Percentiles rank a stretch among this genome's conserved stretches.
Evolutionary conservation across 169 alveolate species (phyloP).

Genomic region (Eimeria sp.): DNA sequence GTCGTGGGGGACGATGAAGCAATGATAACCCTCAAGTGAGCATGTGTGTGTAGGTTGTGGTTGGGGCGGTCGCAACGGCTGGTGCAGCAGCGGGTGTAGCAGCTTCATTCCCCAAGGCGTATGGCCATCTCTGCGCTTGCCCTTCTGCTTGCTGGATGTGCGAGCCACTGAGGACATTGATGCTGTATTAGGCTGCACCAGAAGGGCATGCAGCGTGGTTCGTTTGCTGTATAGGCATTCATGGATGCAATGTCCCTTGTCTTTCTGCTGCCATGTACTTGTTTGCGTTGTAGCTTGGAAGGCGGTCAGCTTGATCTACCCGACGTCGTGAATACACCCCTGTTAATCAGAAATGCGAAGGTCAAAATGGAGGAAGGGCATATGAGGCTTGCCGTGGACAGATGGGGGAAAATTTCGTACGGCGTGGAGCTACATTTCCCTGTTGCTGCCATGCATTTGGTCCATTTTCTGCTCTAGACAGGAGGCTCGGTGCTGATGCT

Average conservation of each 20-base stretch:
- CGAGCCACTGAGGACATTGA: neutral
- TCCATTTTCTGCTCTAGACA: neutral
- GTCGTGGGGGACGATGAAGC: conserved; percentile 78
- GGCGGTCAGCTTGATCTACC: conserved; percentile 76
- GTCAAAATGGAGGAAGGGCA: conserved; percentile 78
- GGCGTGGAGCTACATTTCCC: neutral
- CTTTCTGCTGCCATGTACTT: neutral
- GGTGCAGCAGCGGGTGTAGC: neutral
- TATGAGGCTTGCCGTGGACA: conserved; percentile 78
- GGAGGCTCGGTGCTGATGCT: neutral
- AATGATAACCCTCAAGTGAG: conserved; percentile 78
- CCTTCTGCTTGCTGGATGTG: neutral
- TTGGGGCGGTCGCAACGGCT: neutral
- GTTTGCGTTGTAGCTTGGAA: conserved; percentile 39
- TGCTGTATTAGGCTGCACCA: neutral
- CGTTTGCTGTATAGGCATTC: neutral
- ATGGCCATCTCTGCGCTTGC: neutral
- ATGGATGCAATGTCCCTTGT: neutral
- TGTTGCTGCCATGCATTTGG: neutral
- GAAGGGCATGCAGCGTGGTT: neutral
- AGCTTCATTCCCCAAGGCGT: neutral
- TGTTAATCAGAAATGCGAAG: conserved; percentile 72
- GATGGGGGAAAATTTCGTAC: conserved; percentile 80
- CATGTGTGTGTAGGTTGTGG: neutral
- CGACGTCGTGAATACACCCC: conserved; percentile 70